A percentile compares a stretch with the other conserved stretches of the same genome.
Evolutionary conservation across 805 yeast genomes (phyloP).

Genomic region (Priceomyces haplophilus): DNA sequence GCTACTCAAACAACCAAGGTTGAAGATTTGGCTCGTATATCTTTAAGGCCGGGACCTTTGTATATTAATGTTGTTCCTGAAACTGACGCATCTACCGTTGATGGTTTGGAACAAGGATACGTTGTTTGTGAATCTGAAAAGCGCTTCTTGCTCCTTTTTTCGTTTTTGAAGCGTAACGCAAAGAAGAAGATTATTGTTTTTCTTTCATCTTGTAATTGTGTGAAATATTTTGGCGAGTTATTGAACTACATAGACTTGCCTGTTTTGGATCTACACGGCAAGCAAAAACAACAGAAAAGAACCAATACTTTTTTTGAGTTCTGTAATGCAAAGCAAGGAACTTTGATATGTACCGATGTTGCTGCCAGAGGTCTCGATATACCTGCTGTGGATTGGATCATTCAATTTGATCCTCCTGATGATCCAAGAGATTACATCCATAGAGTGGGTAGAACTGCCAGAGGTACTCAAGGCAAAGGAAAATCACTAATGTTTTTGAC

Average conservation of each 20-base stretch:
- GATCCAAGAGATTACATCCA: slow-evolving; percentile 99
- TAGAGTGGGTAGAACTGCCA: slow-evolving; percentile 98
- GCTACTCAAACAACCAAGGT: slow-evolving; percentile 99
- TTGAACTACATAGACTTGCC: slow-evolving; percentile 95
- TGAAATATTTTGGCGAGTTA: slow-evolving; percentile 91
- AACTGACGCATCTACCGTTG: slow-evolving; percentile 84
- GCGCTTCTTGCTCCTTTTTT: slow-evolving; percentile 83
- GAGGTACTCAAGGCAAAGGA: slow-evolving; percentile 88
- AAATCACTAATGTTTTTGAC: slow-evolving; percentile 92
- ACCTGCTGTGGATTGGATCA: slow-evolving; percentile 98
- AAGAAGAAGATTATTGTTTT: slow-evolving; percentile 94
- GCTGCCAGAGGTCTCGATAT: slow-evolving; percentile 99
- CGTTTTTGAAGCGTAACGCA: slow-evolving; percentile 88
- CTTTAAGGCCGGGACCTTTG: slow-evolving; percentile 87
- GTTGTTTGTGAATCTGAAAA: slow-evolving; percentile 97
- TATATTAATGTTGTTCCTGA: slow-evolving; percentile 91
- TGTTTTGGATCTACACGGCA: slow-evolving; percentile 93
- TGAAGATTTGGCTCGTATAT: slow-evolving; percentile 95
- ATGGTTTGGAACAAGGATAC: slow-evolving; percentile 97
- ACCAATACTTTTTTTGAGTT: slow-evolving; percentile 98
- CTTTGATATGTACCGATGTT: slow-evolving; percentile 92
- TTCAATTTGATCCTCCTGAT: slow-evolving; percentile 99
- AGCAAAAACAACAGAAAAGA: slow-evolving; percentile 97
- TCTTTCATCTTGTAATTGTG: slow-evolving; percentile 94
- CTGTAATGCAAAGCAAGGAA: slow-evolving; percentile 95